phyloP scores from a whole-genome alignment of 1,284 basidiomycete species.

The Leccinum olivaceoglutinosum region DNA sequence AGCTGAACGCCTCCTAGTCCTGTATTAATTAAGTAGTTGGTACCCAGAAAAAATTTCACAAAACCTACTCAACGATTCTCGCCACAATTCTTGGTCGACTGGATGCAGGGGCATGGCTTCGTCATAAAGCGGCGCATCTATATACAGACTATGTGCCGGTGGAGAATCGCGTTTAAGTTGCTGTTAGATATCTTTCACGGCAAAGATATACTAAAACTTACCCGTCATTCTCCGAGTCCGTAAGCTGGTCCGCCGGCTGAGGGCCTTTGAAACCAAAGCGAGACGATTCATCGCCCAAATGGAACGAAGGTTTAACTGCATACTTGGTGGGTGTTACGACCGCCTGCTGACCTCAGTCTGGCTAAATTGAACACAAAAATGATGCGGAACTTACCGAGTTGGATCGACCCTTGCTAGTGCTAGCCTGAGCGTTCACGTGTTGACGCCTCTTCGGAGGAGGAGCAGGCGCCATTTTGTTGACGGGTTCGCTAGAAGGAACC shows the following conservation, averaged over 20 bases:
- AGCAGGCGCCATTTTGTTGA: not conserved
- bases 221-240: not conserved
- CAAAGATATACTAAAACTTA: not conserved
- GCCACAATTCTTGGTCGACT: not conserved
- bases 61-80: not conserved
- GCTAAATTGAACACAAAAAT: not conserved
- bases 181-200: not conserved
- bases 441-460: not conserved
- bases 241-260: not conserved
- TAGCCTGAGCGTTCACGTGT: not conserved
- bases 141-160: not conserved
- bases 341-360: not conserved
- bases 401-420: not conserved
- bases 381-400: not conserved
- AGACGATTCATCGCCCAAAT: not conserved
- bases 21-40: not conserved
- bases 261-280: not conserved
- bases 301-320: not conserved
- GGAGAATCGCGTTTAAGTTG: not conserved
- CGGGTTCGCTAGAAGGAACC: not conserved
- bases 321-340: not conserved
- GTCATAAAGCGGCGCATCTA: not conserved
- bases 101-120: no score
- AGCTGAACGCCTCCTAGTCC: not conserved
- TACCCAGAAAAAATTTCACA: not conserved